These are phyloP conservation scores for Zalerion maritima DNA, from an alignment of 495 filamentous ascomycete genomes.

Conservation along the genomic window DNA sequence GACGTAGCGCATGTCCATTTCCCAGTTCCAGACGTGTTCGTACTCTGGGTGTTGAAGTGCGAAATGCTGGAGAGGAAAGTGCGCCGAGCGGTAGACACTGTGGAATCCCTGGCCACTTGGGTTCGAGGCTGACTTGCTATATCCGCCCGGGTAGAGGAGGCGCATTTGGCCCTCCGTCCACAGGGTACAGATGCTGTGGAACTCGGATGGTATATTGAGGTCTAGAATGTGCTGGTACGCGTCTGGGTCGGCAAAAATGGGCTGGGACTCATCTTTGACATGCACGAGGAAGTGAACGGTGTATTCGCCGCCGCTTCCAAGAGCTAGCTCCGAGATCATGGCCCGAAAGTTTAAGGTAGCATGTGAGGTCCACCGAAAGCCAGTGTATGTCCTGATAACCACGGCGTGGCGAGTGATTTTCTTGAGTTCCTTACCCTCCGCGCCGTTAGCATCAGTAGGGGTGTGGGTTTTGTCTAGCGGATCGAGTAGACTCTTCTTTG, in stretches of 20 bases:
- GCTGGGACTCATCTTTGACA: slow-evolving; percentile 48
- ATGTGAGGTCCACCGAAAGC: slow-evolving; percentile 52
- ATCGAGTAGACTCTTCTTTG: slow-evolving; percentile 9
- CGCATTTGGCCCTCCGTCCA: slow-evolving; percentile 94
- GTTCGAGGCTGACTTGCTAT: slow-evolving; percentile 51
- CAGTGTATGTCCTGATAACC: slow-evolving; percentile 57
- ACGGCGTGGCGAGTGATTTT: slow-evolving; percentile 50
- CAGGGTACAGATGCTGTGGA: slow-evolving; percentile 69
- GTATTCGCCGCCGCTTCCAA: slow-evolving; percentile 67
- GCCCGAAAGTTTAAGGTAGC: slow-evolving; percentile 59
- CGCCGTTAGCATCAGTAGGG: slow-evolving; percentile 14
- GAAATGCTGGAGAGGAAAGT: slow-evolving; percentile 86
- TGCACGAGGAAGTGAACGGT: slow-evolving; percentile 69
- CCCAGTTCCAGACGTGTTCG: slow-evolving; percentile 96
- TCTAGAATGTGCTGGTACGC: slow-evolving; percentile 45
- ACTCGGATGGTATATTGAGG: slow-evolving; percentile 71
- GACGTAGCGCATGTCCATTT: slow-evolving; percentile 87
- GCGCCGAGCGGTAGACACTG: slow-evolving; percentile 79
- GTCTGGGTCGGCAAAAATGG: slow-evolving; percentile 46
- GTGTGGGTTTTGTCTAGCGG: slow-evolving; percentile 2
- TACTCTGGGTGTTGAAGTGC: slow-evolving; percentile 82
- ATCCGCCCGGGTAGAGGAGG: slow-evolving; percentile 63
- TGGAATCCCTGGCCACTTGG: slow-evolving; percentile 50
- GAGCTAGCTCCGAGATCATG: slow-evolving; percentile 60
- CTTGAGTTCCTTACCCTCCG: slow-evolving; percentile 9